phyloP scores from a whole-genome alignment of 1,139 yeast genomes.

The Protomyces macrosporus region DNA sequence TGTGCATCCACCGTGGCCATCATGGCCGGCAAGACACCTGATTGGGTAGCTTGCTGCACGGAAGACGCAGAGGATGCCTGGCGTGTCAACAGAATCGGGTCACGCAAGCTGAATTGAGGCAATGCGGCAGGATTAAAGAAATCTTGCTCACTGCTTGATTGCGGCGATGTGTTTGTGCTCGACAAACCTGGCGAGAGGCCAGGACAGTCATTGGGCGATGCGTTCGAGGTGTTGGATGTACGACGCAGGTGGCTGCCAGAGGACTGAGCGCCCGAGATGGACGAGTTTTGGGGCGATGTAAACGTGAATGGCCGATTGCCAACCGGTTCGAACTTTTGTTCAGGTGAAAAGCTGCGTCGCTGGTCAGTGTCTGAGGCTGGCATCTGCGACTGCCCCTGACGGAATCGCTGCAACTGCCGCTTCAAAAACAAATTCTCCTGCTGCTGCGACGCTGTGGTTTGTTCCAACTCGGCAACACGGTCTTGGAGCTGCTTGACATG shows the following conservation, averaged over 20 bases:
- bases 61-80: no score
- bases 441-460: background rate
- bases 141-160: slow-evolving; percentile 7
- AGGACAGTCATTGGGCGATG: background rate
- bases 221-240: background rate
- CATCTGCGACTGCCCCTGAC: background rate
- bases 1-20: background rate
- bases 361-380: background rate
- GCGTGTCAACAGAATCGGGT: background rate
- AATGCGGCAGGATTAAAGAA: slow-evolving; percentile 13
- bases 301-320: background rate
- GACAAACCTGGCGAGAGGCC: slow-evolving; percentile 6
- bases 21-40: background rate
- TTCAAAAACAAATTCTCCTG: slow-evolving; percentile 7
- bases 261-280: background rate
- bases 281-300: background rate
- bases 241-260: background rate
- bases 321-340: background rate
- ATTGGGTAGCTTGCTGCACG: background rate
- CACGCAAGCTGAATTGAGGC: slow-evolving; percentile 2
- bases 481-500: slow-evolving; percentile 52
- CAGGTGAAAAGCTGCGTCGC: background rate
- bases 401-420: slow-evolving; percentile 1
- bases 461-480: slow-evolving; percentile 50
- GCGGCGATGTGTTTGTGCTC: slow-evolving; percentile 16